These are phyloP conservation scores for Plantago major DNA, from an alignment of 257 asterid species.

Conservation along the genomic window DNA sequence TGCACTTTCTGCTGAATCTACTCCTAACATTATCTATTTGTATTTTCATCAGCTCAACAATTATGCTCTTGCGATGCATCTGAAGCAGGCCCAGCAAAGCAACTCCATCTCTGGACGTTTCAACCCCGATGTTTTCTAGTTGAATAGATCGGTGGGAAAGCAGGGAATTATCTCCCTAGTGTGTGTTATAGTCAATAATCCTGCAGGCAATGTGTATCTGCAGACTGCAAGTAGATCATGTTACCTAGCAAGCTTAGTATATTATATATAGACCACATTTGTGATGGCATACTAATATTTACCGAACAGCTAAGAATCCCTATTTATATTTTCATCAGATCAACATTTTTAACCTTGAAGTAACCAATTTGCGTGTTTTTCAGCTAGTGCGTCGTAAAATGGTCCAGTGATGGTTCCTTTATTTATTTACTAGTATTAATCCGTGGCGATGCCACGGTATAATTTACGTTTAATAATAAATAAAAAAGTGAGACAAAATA, in stretches of 20 bases:
- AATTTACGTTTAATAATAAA: too few relatives aligned
- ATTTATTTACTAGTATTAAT: too few relatives aligned
- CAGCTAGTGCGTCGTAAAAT: too few relatives aligned
- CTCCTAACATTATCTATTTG: not conserved
- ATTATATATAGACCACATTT: not conserved
- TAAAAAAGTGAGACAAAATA: too few relatives aligned
- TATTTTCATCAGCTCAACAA: slow-evolving; percentile 44
- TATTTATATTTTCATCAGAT: too few relatives aligned
- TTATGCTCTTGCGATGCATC: slow-evolving; percentile 81
- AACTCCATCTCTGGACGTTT: slow-evolving; percentile 71
- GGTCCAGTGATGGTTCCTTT: too few relatives aligned
- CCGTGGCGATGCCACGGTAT: too few relatives aligned
- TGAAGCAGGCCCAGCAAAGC: slow-evolving; percentile 81
- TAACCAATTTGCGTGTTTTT: too few relatives aligned
- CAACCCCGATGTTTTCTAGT: slow-evolving; percentile 78
- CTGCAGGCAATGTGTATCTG: slow-evolving; percentile 2
- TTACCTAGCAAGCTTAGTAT: not conserved
- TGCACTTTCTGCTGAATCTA: not conserved
- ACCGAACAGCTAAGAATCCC: too few relatives aligned
- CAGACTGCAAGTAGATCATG: not conserved
- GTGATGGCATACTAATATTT: too few relatives aligned
- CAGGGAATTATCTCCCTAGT: not conserved
- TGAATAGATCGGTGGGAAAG: not conserved
- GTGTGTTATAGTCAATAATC: slow-evolving; percentile 6
- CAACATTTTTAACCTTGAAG: too few relatives aligned